phyloP scores from a whole-genome alignment of 306 rosid genomes.

The Alnus glutinosa region DNA sequence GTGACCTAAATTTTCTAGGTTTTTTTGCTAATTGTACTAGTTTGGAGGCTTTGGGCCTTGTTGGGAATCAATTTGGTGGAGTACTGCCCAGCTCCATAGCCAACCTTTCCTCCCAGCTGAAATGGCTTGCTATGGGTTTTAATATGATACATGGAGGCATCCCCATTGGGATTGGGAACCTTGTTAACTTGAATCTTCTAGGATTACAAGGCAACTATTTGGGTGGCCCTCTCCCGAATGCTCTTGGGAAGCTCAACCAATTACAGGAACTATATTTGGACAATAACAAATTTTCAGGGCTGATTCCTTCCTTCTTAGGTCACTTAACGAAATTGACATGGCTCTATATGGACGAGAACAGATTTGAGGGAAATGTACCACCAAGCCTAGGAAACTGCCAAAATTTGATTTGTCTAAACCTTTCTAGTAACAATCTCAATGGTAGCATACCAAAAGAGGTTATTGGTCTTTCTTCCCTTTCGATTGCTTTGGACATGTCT shows the following conservation, averaged over 20 bases:
- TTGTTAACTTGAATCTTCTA: slow-evolving; percentile 18
- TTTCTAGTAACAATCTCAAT: slow-evolving; percentile 37
- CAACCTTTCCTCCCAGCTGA: slow-evolving; percentile 32
- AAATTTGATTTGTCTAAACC: slow-evolving; percentile 22
- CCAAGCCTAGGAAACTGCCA: slow-evolving; percentile 36
- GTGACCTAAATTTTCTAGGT: slow-evolving; percentile 31
- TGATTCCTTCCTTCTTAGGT: slow-evolving; percentile 40
- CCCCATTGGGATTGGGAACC: slow-evolving; percentile 36
- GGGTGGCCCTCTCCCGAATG: slow-evolving; percentile 28
- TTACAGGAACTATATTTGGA: slow-evolving; percentile 21
- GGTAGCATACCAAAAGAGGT: slow-evolving; percentile 41
- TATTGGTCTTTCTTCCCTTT: slow-evolving; percentile 36
- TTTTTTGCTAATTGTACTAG: slow-evolving; percentile 35
- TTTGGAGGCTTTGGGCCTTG: slow-evolving; percentile 26
- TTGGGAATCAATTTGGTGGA: slow-evolving; percentile 38
- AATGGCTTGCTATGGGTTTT: not conserved
- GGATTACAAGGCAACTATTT: slow-evolving; percentile 35
- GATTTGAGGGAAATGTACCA: slow-evolving; percentile 44
- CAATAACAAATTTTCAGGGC: slow-evolving; percentile 34
- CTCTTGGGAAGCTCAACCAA: slow-evolving; percentile 33
- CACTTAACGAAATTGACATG: slow-evolving; percentile 31
- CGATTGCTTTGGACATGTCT: slow-evolving; percentile 41
- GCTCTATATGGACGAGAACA: slow-evolving; percentile 29
- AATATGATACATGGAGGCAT: slow-evolving; percentile 33
- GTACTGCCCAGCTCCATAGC: slow-evolving; percentile 32